phyloP scores from a whole-genome alignment of 1,284 basidiomycete genomes.

The Thecaphora thlaspeos region DNA sequence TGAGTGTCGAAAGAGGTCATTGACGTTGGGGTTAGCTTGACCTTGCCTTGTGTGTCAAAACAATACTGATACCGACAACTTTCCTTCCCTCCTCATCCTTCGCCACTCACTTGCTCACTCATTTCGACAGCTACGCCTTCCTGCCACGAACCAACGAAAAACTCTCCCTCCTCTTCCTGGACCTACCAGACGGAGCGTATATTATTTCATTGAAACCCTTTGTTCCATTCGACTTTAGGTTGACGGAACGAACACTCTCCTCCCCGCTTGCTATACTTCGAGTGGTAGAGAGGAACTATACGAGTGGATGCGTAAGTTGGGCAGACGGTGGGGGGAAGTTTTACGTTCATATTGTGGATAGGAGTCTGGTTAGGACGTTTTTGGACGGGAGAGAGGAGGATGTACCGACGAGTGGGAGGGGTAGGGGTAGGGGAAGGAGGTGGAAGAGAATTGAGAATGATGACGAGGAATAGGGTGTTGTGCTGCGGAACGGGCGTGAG shows the following conservation, averaged over 20 bases:
- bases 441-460: neutral
- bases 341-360: constrained; percentile 50
- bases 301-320: constrained; percentile 51
- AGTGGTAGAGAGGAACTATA: constrained; percentile 43
- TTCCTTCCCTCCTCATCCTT: constrained; percentile 40
- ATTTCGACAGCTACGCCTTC: constrained; percentile 46
- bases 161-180: constrained; percentile 63
- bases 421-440: neutral
- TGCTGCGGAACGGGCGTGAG: neutral
- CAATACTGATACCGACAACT: too few relatives aligned
- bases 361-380: constrained; percentile 29
- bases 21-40: too few relatives aligned
- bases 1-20: too few relatives aligned
- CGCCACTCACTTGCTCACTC: constrained; percentile 33
- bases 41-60: too few relatives aligned
- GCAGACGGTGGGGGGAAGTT: constrained; percentile 52
- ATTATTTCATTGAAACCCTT: constrained; percentile 64
- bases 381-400: neutral
- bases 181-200: constrained; percentile 62
- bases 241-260: constrained; percentile 59
- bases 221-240: constrained; percentile 61
- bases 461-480: neutral
- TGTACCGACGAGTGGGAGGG: too few relatives aligned
- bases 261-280: constrained; percentile 51
- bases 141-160: constrained; percentile 62